phyloP scores from a whole-genome alignment of 2,329 filamentous ascomycete species.

The Zymoseptoria tritici region DNA sequence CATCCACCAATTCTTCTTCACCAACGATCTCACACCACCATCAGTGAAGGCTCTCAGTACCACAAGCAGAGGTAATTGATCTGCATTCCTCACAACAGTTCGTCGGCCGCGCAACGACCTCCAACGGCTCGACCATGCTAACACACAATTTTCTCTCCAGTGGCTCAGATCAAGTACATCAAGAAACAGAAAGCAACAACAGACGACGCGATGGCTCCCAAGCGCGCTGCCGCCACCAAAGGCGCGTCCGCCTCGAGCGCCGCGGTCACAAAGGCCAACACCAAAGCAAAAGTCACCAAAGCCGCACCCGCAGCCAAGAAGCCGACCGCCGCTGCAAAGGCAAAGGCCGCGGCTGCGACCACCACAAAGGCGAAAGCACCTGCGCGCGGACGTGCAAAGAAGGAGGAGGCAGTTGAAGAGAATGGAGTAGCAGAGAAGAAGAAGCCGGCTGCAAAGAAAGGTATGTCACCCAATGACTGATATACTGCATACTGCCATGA shows the following conservation, averaged over 20 bases:
- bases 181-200: conserved; percentile 19
- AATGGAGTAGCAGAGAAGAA: conserved; percentile 12
- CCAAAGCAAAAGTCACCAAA: conserved; percentile 25
- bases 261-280: conserved; percentile 22
- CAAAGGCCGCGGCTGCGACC: conserved; percentile 22
- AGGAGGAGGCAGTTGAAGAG: conserved; percentile 8
- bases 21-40: background rate
- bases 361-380: conserved; percentile 17
- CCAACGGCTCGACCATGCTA: background rate
- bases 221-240: conserved; percentile 14
- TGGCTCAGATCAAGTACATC: conserved; percentile 27
- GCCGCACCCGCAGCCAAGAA: conserved; percentile 4
- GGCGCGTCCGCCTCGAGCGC: conserved; percentile 5
- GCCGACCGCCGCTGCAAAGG: background rate
- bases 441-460: conserved; percentile 15
- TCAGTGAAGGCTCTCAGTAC: background rate
- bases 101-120: conserved; percentile 1
- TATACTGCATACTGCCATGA: background rate
- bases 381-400: conserved; percentile 8
- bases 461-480: conserved; percentile 5
- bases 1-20: background rate
- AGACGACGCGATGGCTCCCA: conserved; percentile 14
- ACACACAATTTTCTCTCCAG: conserved; percentile 4
- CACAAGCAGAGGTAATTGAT: background rate
- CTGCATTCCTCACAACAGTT: background rate